Base-by-base conservation (phyloP, 2,329 filamentous ascomycete genomes). In the Coleophoma cylindrospora region DNA sequence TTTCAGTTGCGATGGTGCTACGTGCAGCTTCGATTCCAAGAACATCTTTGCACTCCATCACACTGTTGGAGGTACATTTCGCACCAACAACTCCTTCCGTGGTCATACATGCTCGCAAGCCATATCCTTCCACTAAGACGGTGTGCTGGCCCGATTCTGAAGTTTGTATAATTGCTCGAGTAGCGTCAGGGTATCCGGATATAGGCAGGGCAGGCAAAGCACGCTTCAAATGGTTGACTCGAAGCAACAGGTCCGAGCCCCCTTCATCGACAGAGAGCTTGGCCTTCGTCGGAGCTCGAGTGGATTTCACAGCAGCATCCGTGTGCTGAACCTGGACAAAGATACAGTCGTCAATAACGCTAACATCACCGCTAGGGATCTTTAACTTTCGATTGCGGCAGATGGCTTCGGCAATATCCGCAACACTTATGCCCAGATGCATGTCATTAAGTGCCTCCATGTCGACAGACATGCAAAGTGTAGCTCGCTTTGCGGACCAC, bases 21-120 rank as follows among this genome's bases (percentile, higher is more conserved):
- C 92, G 84, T 3, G 94, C 94, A 1, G 94, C 94, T 74, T 99
- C 94, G 61, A 99, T 96, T 45, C 94, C 94, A 3, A 99, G 81
- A 0, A 97, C 85, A 21, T 94, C 84, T 34, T 82, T 79, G 61
- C 85, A 86, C 70, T 99, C 94, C 80, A 96, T 89, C 58, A 99
- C 84, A 63, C 85, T 90, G 74, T 99, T 99, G 54, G 87, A 86
- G 9, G 77, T 79, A 3, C 85, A 87, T 58, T 79, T 74, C 17
- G 82, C 84, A 50, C 91, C 91, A 50, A 95, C 77, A 5, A 99
- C 88, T 55, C 94, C 94, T 54, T 91, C 87, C 0, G 94, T 99
- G 10, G 85, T 95, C 86, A 99, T 95, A 72, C 91, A 96, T 32
- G 83, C 80, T 40, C 83, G 82, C 45, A 99, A 75, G 1, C 94